Base-by-base conservation (phyloP, 2,329 filamentous ascomycete species). In the Zymoseptoria pseudotritici region DNA sequence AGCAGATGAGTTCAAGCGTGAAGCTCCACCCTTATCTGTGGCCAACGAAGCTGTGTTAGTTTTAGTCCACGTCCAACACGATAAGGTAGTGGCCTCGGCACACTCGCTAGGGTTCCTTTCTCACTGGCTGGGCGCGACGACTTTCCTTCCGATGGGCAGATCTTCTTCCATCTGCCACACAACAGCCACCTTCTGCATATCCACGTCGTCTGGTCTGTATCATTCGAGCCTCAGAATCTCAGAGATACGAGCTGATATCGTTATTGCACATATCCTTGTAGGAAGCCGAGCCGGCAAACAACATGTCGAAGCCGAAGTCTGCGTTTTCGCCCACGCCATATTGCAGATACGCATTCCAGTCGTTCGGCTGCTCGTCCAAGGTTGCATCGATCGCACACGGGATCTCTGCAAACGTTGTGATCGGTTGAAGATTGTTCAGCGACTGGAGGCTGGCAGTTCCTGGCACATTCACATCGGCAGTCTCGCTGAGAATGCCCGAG, bases 261-360 rank as follows among this genome's bases (percentile, higher is more conserved):
- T n/a, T 46, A 17, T 46, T 46, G 36, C 13, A 46, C 36, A n/a
- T 46, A 6, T n/a, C 36, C 36, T 46, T 17, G 17, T 17, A 13
- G 2, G 17, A 46, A n/a, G 36, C 36, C 36, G 36, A 46, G 17
- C 13, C 36, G n/a, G 36, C 64, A 56, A 66, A 66, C 4, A 66
- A 53, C 13, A 61, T 58, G 53, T 65, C 63, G 7, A 65, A 57
- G 4, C 64, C 64, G 56, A 61, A 64, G 52, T 64, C 64, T 20
- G 64, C 58, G 7, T 50, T 53, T 52, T 59, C 61, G 36, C 36
- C 36, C 13, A 46, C 36, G 36, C 36, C 17, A 46, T 58, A 57
- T 46, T 58, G 53, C 49, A 61, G 56, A 26, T 55, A 49, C 29
- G 36, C 57, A 22, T 60, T 58, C 60, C 62, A 64, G 22, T 63